A percentile compares a stretch with the other conserved stretches of the same genome.
phyloP scores from a whole-genome alignment of 2,329 filamentous ascomycete genomes.

The Onygena corvina region DNA sequence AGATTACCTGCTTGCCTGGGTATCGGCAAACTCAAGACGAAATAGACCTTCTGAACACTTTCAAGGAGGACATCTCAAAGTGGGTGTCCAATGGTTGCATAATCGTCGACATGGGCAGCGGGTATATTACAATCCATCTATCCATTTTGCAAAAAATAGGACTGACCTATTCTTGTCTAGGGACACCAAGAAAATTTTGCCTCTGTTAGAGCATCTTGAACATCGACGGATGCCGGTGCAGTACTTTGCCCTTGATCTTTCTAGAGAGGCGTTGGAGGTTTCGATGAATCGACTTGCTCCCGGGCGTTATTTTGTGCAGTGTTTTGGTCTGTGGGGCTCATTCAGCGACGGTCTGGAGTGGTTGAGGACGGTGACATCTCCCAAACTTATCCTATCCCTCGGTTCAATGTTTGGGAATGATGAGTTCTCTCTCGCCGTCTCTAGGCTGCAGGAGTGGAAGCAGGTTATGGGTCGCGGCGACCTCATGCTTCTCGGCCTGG shows the following conservation, averaged over 20 bases:
- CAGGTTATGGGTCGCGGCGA: constrained; percentile 3
- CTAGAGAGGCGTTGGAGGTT: neutral
- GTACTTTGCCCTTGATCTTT: constrained; percentile 9
- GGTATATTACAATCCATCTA: neutral
- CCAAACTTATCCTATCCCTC: constrained; percentile 6
- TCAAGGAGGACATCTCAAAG: neutral
- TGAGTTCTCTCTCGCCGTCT: constrained; percentile 3
- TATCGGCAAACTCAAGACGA: constrained; percentile 8
- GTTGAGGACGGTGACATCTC: constrained; percentile 2
- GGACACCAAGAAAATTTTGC: constrained; percentile 5
- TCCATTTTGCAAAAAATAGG: neutral
- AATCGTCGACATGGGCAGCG: constrained; percentile 9
- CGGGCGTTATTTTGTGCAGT: neutral
- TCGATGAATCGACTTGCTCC: neutral
- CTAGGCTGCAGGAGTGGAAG: constrained; percentile 1
- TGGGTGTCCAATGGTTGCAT: neutral
- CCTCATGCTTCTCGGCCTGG: constrained; percentile 3
- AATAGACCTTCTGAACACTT: neutral
- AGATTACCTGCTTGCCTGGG: constrained; percentile 4
- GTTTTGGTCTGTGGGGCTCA: constrained; percentile 7
- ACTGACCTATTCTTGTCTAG: neutral
- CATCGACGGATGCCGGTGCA: neutral
- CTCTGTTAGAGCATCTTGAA: constrained; percentile 1
- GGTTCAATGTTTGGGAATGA: constrained; percentile 9
- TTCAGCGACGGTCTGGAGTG: constrained; percentile 7